Base-by-base conservation (phyloP, 345 rosid species). In the Populus pruinosa region DNA sequence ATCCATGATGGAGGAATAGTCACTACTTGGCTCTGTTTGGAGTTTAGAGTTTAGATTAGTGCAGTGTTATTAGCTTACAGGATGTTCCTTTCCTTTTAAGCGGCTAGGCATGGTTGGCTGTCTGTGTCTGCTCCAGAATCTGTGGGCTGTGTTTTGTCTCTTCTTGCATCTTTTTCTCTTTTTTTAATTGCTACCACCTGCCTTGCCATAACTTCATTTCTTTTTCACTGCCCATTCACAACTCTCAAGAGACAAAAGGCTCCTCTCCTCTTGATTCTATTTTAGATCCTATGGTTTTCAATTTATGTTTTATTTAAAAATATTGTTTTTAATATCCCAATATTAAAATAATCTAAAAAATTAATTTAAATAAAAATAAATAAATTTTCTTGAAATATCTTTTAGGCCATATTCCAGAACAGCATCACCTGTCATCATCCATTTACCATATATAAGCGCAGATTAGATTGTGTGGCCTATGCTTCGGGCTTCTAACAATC, bases 61-160 rank as follows among this genome's bases (percentile, higher is more conserved):
- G 53, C 53, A 1, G 16, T 47, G 70, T 20, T 59, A 41, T 20
- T 59, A 41, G 5, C 36, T 33, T 4, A 33, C 21, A 69, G 59
- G 70, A 64, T 64, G 69, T 56, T 53, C 41, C 12, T 55, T 35
- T 6, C n/a, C 36, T 35, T 23, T 31, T 13, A 5, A 7, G 33
- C 5, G 72, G 35, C n/a, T 17, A 64, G 64, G 16, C 72, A 36
- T 6, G 64, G 53, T 9, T 70, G 21, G 67, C 69, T 72, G 75
- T 36, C 62, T 35, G 12, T 62, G 61, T 7, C 18, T 62, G 77
- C 70, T 61, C 82, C 80, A 62, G 64, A 68, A 31, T 76, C 72
- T 20, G 21, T 43, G 72, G 71, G 72, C 75, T 74, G 55, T 75
- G 39, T 78, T 83, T 79, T 67, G 82, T 82, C 85, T 72, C 25